Evolutionary conservation across 139 green algal genomes (phyloP).

Genomic region (Trebouxia sp.): DNA sequence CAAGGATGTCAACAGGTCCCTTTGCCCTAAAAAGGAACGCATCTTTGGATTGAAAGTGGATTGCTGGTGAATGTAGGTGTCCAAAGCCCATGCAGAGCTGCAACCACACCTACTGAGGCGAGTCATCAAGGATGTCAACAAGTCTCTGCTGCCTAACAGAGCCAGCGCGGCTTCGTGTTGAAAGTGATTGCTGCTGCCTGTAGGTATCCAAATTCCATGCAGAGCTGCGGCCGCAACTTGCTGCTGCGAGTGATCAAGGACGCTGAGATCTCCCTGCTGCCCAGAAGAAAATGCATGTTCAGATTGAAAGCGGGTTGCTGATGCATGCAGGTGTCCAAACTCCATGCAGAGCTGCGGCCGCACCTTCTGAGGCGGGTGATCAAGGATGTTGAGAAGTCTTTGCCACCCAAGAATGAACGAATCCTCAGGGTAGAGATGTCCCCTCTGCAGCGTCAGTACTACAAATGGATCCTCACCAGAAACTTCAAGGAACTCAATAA

Average conservation of each 20-base stretch:
- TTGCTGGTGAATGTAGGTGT: slow-evolving; percentile 61
- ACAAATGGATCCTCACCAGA: slow-evolving; percentile 94
- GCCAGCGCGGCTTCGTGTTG: no score
- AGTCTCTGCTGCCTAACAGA: slow-evolving; percentile 86
- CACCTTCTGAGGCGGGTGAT: slow-evolving; percentile 92
- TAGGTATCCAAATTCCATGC: no score
- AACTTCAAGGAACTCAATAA: slow-evolving; percentile 97
- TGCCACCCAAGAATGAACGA: slow-evolving; percentile 91
- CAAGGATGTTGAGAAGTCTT: slow-evolving; percentile 88
- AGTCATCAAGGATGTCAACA: slow-evolving; percentile 92
- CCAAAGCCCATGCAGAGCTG: slow-evolving; percentile 76
- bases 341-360: slow-evolving; percentile 83
- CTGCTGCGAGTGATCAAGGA: no score
- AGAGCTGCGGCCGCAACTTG: no score
- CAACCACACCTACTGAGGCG: slow-evolving; percentile 84
- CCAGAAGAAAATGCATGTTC: no score
- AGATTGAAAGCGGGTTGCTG: no score
- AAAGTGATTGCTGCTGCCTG: no score
- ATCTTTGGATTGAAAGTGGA: no score
- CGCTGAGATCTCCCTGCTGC: no score
- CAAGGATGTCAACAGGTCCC: slow-evolving; percentile 88
- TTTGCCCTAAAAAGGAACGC: slow-evolving; percentile 91
- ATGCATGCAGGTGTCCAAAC: slow-evolving; percentile 55
- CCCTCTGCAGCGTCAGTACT: slow-evolving; percentile 93
- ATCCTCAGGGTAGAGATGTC: slow-evolving; percentile 92